Evolutionary conservation across 2,329 filamentous ascomycete species (phyloP), one percentile per base, ranked within the genome.

Genomic region (Didymella lethalis): DNA sequence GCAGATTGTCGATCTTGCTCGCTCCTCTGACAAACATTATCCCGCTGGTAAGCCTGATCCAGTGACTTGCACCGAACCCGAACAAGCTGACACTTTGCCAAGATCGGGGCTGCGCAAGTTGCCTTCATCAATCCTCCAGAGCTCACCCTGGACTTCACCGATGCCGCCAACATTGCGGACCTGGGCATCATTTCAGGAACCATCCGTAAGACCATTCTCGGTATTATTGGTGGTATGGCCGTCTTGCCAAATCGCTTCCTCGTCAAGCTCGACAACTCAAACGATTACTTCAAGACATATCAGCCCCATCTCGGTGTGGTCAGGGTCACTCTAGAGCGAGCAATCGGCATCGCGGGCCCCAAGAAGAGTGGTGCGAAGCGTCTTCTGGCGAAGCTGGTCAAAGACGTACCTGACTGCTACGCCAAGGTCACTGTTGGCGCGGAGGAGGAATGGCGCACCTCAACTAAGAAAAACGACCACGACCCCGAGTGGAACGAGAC

Each of bases 221-320:
- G 70, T 65, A 79, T 82, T 64, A 79, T 83, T 55, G 68, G 70
- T 11, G 74, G 75, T 59, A 82, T 83, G 78, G 75, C 76, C 5
- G 80, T 81, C 4, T 77, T 83, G 11, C 81, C 81, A 8, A 83
- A 83, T 66, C 81, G 81, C 46, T 82, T 78, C 70, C 76, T 83
- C 12, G 77, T 82, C 65, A 83, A 83, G 67, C 73, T 83, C 7
- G 80, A 82, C 64, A 56, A 68, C 58, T 77, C 74, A 59, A 80
- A 77, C 65, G 81, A 83, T 71, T 83, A 78, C 67, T 82, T 83
- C 76, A 78, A 78, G 68, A 80, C 81, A 0, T 82, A 80, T 69
- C 75, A 81, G 46, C 78, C 75, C 16, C 78, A 79, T 23, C 63
- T 77, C 5, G 81, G 81, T 44, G 71, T 79, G 6, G 62, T 83